Percentiles rank a stretch among this genome's conserved stretches.
These are phyloP conservation scores for Narthecium ossifragum DNA, from an alignment of 106 monocot species.

Conservation along the genomic window DNA sequence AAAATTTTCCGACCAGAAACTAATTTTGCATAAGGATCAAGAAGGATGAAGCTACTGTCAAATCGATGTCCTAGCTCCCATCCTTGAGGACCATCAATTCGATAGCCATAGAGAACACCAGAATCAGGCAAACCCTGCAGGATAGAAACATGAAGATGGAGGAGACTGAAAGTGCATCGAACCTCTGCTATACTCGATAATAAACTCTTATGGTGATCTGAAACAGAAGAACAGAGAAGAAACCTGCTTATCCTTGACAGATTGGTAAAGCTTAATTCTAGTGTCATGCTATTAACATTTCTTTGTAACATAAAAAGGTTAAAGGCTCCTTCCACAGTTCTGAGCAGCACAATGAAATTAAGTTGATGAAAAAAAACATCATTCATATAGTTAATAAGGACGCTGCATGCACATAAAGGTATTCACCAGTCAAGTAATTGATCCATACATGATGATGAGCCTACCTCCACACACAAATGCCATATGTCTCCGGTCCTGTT, in stretches of 20 bases:
- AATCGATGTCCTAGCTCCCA: constrained; percentile 86
- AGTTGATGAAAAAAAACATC: neutral
- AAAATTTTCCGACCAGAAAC: constrained; percentile 72
- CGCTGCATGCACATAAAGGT: neutral
- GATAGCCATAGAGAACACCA: constrained; percentile 86
- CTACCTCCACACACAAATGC: constrained; percentile 89
- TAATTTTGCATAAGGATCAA: constrained; percentile 97
- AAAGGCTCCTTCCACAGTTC: neutral
- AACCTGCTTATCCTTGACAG: too few relatives aligned
- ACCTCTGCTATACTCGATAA: too few relatives aligned
- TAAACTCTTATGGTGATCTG: too few relatives aligned
- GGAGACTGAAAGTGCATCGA: neutral
- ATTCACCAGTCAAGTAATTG: too few relatives aligned
- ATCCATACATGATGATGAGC: neutral
- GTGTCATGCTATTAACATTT: neutral
- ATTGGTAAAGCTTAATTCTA: too few relatives aligned
- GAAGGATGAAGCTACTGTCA: constrained; percentile 58
- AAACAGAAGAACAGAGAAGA: too few relatives aligned
- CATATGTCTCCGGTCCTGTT: constrained; percentile 90
- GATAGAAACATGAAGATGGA: neutral
- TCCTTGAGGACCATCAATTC: constrained; percentile 59
- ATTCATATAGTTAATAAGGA: neutral
- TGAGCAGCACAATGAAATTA: neutral
- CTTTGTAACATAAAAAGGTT: neutral
- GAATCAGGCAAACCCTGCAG: constrained; percentile 57